phyloP scores from a whole-genome alignment of 2,329 filamentous ascomycete genomes.

The Hypoxylon sp. region DNA sequence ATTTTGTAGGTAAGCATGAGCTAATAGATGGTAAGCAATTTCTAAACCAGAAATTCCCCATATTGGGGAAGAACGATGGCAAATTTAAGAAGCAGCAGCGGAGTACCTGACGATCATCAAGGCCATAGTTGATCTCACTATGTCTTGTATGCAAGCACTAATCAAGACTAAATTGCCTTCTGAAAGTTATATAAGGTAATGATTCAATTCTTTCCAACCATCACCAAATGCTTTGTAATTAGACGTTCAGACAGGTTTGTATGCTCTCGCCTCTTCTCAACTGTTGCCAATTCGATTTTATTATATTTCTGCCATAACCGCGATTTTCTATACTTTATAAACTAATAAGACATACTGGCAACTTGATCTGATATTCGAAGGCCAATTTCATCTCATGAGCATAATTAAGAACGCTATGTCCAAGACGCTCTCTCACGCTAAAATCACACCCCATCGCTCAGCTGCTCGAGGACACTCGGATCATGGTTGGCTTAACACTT shows the following conservation, averaged over 20 bases:
- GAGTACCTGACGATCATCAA: conserved; percentile 6
- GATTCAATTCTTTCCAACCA: conserved; percentile 36
- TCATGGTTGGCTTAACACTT: conserved; percentile 90
- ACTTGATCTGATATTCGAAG: background rate
- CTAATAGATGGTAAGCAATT: conserved; percentile 51
- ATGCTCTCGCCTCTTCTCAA: conserved; percentile 21
- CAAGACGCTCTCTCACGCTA: conserved; percentile 75
- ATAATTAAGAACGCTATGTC: conserved; percentile 69
- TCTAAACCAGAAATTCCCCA: conserved; percentile 10
- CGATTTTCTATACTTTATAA: background rate
- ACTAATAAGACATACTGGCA: background rate
- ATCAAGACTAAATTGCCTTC: conserved; percentile 8
- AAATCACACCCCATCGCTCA: conserved; percentile 82
- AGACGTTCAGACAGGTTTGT: conserved; percentile 11
- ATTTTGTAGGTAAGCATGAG: conserved; percentile 48
- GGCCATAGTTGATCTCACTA: background rate
- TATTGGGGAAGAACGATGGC: conserved; percentile 4
- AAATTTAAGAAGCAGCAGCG: conserved; percentile 10
- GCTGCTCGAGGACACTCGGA: conserved; percentile 80
- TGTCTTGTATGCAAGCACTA: conserved; percentile 16
- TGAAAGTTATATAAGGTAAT: conserved; percentile 21
- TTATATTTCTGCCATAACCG: background rate
- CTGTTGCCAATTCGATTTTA: background rate
- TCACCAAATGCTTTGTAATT: conserved; percentile 39
- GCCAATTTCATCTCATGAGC: conserved; percentile 53